Percentiles rank a stretch among this genome's conserved stretches.
Evolutionary conservation across 164 flowering plant genomes (phyloP).

Genomic region (Protea cynaroides): DNA sequence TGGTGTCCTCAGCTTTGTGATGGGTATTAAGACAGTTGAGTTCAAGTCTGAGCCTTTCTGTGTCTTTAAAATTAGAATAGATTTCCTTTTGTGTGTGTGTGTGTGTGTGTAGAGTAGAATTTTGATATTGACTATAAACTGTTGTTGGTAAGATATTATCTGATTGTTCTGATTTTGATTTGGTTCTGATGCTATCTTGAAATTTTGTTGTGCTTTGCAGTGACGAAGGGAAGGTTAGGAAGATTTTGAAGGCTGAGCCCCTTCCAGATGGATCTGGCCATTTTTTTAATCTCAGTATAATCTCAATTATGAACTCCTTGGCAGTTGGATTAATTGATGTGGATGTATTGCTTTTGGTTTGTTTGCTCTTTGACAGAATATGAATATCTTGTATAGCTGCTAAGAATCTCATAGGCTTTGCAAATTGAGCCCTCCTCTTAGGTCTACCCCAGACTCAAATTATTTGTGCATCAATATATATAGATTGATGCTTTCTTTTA

Average conservation of each 20-base stretch:
- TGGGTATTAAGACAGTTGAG: neutral
- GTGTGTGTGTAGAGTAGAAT: neutral
- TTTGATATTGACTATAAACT: neutral
- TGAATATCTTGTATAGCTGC: neutral
- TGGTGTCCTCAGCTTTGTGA: too few relatives aligned
- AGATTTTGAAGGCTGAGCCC: conserved; percentile 90
- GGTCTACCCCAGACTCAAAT: neutral
- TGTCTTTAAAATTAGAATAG: neutral
- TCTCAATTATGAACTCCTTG: conserved; percentile 12
- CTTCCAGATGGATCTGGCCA: conserved; percentile 95
- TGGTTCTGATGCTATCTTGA: neutral
- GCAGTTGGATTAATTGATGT: neutral
- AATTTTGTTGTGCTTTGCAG: conserved; percentile 33
- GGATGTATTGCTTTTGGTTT: neutral
- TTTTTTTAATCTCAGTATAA: conserved; percentile 89
- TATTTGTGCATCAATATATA: too few relatives aligned
- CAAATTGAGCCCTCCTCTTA: neutral
- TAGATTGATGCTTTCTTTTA: too few relatives aligned
- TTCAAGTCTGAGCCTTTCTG: neutral
- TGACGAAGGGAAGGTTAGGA: conserved; percentile 89
- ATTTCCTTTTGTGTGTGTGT: neutral
- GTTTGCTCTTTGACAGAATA: neutral
- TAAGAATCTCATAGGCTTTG: neutral
- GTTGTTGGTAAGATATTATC: neutral
- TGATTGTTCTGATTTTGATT: neutral